Base-by-base conservation (phyloP, 2,329 filamentous ascomycete species). In the Akanthomyces dipterigenus region DNA sequence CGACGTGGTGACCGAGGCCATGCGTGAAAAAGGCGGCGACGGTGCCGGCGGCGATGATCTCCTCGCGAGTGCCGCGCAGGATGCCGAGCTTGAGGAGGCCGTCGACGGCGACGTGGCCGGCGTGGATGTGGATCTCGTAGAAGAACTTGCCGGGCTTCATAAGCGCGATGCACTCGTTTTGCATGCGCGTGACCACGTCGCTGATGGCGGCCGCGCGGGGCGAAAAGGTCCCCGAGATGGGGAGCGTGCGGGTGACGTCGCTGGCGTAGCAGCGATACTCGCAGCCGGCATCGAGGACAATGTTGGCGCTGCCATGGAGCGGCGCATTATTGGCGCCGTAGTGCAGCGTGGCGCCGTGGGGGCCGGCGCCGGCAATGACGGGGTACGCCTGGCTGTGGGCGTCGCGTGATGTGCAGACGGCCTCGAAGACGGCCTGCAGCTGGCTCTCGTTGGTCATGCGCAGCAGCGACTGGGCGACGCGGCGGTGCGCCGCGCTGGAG, bases 201-300 rank as follows among this genome's bases (percentile, higher is more conserved):
- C 97, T 93, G 57, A 97, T 87, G 11, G 84, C 82, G 53, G 82
- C 81, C 1, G 88, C 87, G 71, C 93, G 88, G 16, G 80, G 72
- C 0, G 85, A 83, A 67, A 91, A 96, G 0, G 64, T 62, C 6
- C 90, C 89, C 16, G 81, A 83, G 24, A 97, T 76, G 5, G 93
- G 93, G 66, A 97, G 86, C 0, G 93, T 95, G 42, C 93, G 85
- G 0, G 95, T 98, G 31, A 98, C 86, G 73, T 98, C 93, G 62
- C 89, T 90, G 34, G 91, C 91, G 72, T 99, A 98, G 67, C 89
- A 88, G 54, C 86, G 77, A 75, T 87, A 96, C 74, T 98, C 93
- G 66, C 87, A 89, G 2, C 91, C 93, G 1, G 93, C 93, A 71
- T 99, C 93, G 5, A 99, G 79, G 22, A 96, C 87, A 36, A 98